Conservation (phyloP, 768 basidiomycete genomes). For the Coprinellus micaceus region DNA sequence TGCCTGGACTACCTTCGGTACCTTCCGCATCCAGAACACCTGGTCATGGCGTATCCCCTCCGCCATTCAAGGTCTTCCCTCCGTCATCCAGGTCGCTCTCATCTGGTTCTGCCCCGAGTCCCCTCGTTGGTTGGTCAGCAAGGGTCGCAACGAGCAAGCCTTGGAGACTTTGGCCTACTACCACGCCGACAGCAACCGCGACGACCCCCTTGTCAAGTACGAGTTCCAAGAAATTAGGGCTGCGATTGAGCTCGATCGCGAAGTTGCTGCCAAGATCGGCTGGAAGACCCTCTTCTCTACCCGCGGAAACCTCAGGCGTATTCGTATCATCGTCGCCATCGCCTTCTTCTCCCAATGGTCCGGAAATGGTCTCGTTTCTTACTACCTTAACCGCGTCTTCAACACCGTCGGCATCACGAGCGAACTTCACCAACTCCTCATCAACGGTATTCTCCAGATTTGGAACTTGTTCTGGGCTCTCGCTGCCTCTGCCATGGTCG, state of each 20-base stretch:
- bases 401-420: conserved; percentile 62
- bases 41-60: conserved; percentile 88
- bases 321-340: conserved; percentile 72
- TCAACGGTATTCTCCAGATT: conserved; percentile 83
- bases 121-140: conserved; percentile 78
- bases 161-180: conserved; percentile 72
- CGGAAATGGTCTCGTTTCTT: conserved; percentile 80
- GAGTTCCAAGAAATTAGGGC: conserved; percentile 82
- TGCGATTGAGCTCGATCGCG: conserved; percentile 65
- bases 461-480: conserved; percentile 60
- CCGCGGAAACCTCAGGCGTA: conserved; percentile 69
- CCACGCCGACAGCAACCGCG: conserved; percentile 72
- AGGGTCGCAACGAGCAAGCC: conserved; percentile 69
- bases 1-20: conserved; percentile 85
- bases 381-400: conserved; percentile 77
- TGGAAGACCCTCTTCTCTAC: conserved; percentile 68
- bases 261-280: conserved; percentile 54
- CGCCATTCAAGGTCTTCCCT: conserved; percentile 64
- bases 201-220: conserved; percentile 66
- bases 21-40: conserved; percentile 60
- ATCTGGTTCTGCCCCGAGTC: conserved; percentile 77
- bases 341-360: conserved; percentile 88
- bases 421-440: conserved; percentile 63
- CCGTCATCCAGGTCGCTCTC: conserved; percentile 60
- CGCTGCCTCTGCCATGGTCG: conserved; percentile 37